Base-by-base conservation (phyloP, 805 yeast genomes). In the Starmera dryadoides region DNA sequence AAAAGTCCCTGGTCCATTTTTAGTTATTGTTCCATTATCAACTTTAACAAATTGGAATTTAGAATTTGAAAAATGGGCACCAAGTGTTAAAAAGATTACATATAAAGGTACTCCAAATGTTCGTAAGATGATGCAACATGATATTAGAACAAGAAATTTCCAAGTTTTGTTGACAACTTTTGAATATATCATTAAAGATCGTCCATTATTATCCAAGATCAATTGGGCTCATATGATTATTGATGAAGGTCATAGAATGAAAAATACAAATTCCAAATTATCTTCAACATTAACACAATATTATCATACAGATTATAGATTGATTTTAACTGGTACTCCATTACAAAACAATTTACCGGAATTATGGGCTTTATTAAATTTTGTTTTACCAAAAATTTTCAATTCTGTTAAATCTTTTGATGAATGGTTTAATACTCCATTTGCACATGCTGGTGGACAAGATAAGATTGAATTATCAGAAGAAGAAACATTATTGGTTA, bases 211-310 rank as follows among this genome's bases (percentile, higher is more conserved):
- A 50, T 62, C 79, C 22, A 81, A 80, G 52, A 75, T 81, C 48
- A 74, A 74, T 46, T 85, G 89, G 79, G 82, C 83, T 32, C 91
- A 86, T 58, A 85, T 85, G 91, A 83, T 85, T 47, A 85, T 85
- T 48, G 95, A 85, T 68, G 95, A 85, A 69, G 95, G 95, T 60
- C 95, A 85, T 60, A 71, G 94, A 63, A 81, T 85, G 88, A 85
- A 85, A 56, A 85, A 85, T 55, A 69, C 88, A 2, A 75, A 75
- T 41, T 82, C 91, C 3, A 85, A 84, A 54, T 64, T 85, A 40
- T 81, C 91, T 0, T 67, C 67, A 39, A 84, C 93, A 0, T 75
- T 85, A 48, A 77, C 81, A 28, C 77, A 73, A 40, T 82, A 77
- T 52, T 85, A 86, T 52, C 80, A 74, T 47, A 81, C 93, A 1